Evolutionary conservation across 257 asterid genomes (phyloP), one percentile per base, ranked within the genome.

Genomic region (Mentha longifolia): DNA sequence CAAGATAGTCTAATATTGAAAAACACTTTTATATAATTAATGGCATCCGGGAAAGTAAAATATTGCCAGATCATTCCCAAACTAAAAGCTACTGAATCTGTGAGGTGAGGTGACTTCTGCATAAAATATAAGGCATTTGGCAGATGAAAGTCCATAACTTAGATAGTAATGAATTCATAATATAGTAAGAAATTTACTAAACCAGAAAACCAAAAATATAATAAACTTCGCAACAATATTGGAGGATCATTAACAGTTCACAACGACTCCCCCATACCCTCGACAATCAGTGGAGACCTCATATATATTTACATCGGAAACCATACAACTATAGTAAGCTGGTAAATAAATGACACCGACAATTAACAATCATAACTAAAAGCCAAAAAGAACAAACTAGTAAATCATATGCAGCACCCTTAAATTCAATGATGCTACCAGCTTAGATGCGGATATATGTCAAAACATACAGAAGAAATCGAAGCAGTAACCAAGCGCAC

Each of bases 401-500:
- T 28, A 39, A 39, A 39, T 5, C n/a, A 19, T 4, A 16, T 2
- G 37, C 43, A 74, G 65, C 55, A 55, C 16, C 72, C 67, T 61
- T 56, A 3, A 0, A 6, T 50, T 42, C 22, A 11, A 46, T 30
- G 70, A 65, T 50, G 20, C 59, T 35, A 42, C 12, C 55, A 28
- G 17, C 57, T 65, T 12, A 45, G 16, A 43, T 7, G 43, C 11
- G 25, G 42, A 56, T n/a, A 7, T 2, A 6, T 5, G 10, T 28
- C 11, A 6, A 6, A 46, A 50, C 10, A 70, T 64, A 11, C 20
- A 35, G 19, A 19, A 43, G 30, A 79, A 50, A 60, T 3, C 20
- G 46, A 41, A 74, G 46, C 73, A 67, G 58, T 63, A 54, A 67
- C 71, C 72, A 68, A 20, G 59, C 69, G n/a, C 51, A 65, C 12